Evolutionary conservation across 306 rosid genomes (phyloP).

Genomic region (Dalbergia cochinchinensis): DNA sequence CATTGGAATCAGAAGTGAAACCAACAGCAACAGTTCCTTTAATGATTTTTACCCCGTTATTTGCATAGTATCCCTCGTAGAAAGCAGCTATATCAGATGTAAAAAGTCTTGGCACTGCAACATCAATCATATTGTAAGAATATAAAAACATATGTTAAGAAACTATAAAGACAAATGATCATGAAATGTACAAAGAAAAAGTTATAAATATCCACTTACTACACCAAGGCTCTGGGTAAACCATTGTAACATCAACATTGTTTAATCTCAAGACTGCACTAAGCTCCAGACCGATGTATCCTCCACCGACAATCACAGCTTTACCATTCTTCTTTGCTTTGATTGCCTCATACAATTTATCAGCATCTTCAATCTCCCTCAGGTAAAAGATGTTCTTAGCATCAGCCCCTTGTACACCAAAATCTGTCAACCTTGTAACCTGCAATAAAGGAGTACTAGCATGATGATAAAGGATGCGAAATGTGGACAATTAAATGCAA

Average conservation of each 20-base stretch:
- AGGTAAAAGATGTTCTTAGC: constrained; percentile 93
- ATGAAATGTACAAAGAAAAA: background rate
- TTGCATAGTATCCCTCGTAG: constrained; percentile 85
- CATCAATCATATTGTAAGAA: constrained; percentile 38
- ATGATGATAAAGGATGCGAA: constrained; percentile 16
- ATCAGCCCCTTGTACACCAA: constrained; percentile 95
- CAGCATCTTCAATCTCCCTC: constrained; percentile 96
- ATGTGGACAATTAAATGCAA: background rate
- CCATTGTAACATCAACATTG: constrained; percentile 80
- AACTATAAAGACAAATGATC: background rate
- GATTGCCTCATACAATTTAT: constrained; percentile 72
- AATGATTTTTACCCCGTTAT: constrained; percentile 81
- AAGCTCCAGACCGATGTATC: constrained; percentile 95
- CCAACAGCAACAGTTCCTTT: constrained; percentile 96
- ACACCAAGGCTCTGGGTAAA: constrained; percentile 83
- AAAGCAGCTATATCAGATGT: constrained; percentile 85
- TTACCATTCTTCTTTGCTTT: constrained; percentile 82
- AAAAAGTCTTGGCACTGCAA: constrained; percentile 97
- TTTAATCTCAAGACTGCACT: constrained; percentile 54
- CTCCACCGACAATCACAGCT: constrained; percentile 98
- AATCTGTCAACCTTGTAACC: constrained; percentile 87
- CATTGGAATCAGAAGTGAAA: constrained; percentile 71
- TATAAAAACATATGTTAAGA: background rate
- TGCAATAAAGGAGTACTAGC: constrained; percentile 46
- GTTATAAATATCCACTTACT: no score